Evolutionary conservation across 1,139 yeast genomes (phyloP), one percentile per base, ranked within the genome.

Genomic region (Scheffersomyces stambukii): DNA sequence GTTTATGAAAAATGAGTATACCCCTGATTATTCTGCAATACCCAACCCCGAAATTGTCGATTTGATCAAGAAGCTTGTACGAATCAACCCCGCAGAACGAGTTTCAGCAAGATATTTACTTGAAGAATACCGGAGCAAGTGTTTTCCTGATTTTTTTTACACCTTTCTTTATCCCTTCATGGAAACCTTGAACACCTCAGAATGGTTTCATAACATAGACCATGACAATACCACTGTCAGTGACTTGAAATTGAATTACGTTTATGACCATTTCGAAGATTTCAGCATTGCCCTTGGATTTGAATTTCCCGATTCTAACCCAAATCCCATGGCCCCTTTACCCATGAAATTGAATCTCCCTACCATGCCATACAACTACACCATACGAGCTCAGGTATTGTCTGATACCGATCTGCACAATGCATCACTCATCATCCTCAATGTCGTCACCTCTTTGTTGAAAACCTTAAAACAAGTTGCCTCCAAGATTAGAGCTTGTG

Each of bases 71-170:
- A 70, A 73, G 35, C 78, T 91, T 79, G 74, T 85, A 5, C 56
- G 64, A 29, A 49, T 79, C 15, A 70, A 83, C 38, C 94, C 96
- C 0, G 37, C 41, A 0, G 58, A 74, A 5, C 64, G 98, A 41
- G 55, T 70, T 1, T 50, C 74, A 2, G 84, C 89, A 0, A 54
- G 54, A 3, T 70, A 67, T 10, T 62, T 82, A 22, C 56, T 91
- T 16, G 52, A 52, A 0, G 60, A 69, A 27, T 81, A 69, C 41
- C 59, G 65, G 25, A 71, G 60, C 2, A 47, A 42, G 0, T 79
- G 12, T 36, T 91, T 85, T 45, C 96, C 96, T 0, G 70, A 62
- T 4, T 74, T 70, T 41, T 89, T 89, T 43, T 79, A 81, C 53
- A 65, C 67, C 4, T 85, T 81, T 50, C 53, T 84, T 24, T 83